Conservation (phyloP, 352 stramenopile species). For the Globisporangium viniferum region DNA sequence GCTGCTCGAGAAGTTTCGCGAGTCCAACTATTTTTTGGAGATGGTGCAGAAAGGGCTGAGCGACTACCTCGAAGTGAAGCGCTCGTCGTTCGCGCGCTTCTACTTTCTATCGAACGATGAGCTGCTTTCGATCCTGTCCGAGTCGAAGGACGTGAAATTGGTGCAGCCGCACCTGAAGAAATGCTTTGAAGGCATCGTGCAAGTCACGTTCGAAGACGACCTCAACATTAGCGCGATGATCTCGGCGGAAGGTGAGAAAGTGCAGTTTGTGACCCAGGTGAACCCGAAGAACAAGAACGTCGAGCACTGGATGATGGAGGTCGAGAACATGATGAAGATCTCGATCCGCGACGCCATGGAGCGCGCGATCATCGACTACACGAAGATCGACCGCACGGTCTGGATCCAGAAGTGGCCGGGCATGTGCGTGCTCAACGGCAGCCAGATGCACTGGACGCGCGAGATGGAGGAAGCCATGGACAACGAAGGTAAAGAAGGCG, state of each 20-base stretch:
- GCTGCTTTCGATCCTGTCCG: constrained; percentile 90
- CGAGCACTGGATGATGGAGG: constrained; percentile 93
- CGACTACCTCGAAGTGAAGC: constrained; percentile 92
- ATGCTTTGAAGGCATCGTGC: constrained; percentile 92
- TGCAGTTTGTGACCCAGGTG: constrained; percentile 77
- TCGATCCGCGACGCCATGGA: constrained; percentile 89
- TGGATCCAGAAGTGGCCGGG: constrained; percentile 94
- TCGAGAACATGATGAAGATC: constrained; percentile 93
- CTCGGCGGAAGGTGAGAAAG: constrained; percentile 88
- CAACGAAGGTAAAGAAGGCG: constrained; percentile 66
- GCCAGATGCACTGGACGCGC: constrained; percentile 93
- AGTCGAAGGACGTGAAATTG: constrained; percentile 91
- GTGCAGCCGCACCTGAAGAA: constrained; percentile 94
- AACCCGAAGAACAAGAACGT: constrained; percentile 92
- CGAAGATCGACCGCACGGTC: constrained; percentile 67
- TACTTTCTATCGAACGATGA: constrained; percentile 96
- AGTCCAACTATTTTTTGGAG: constrained; percentile 95
- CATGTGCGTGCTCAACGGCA: constrained; percentile 90
- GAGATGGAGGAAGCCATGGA: constrained; percentile 89
- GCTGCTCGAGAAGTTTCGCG: constrained; percentile 91
- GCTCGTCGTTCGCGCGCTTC: constrained; percentile 89
- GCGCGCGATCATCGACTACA: constrained; percentile 87
- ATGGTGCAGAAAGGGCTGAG: constrained; percentile 90
- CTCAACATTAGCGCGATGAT: constrained; percentile 92
- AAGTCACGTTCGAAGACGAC: constrained; percentile 86